Evolutionary conservation across 192 early-diverging fungal species (phyloP).

Genomic region (Coemansia sp.): DNA sequence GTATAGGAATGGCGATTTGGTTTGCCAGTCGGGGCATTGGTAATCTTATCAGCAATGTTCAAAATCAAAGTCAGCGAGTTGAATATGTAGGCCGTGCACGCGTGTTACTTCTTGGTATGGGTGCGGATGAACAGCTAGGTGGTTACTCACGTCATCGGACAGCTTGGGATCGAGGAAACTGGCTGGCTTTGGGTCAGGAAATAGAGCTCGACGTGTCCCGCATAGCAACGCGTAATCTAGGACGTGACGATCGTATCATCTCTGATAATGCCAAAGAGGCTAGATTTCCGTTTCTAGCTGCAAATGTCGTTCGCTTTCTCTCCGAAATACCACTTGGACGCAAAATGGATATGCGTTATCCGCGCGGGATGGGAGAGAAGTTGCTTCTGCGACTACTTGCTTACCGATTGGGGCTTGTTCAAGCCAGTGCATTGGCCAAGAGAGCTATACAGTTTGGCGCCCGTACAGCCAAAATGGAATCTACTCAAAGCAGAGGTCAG

Average conservation of each 20-base stretch:
- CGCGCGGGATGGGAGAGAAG: conserved; percentile 87
- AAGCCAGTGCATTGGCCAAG: conserved; percentile 67
- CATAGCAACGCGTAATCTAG: conserved; percentile 86
- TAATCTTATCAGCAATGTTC: conserved; percentile 8
- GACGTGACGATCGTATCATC: conserved; percentile 91
- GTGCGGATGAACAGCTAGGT: conserved; percentile 92
- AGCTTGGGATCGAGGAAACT: conserved; percentile 63
- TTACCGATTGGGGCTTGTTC: conserved; percentile 60
- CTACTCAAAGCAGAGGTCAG: conserved; percentile 33
- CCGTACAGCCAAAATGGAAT: conserved; percentile 88
- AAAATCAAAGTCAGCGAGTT: background rate
- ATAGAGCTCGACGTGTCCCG: conserved; percentile 81
- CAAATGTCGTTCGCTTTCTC: conserved; percentile 66
- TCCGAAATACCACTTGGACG: conserved; percentile 68
- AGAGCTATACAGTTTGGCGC: conserved; percentile 98
- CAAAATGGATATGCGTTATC: conserved; percentile 81
- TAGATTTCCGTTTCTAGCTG: conserved; percentile 82
- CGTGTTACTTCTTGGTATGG: conserved; percentile 84
- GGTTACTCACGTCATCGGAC: conserved; percentile 88
- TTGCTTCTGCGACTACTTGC: conserved; percentile 78
- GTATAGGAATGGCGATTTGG: conserved; percentile 96
- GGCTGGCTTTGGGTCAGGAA: conserved; percentile 68
- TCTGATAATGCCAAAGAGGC: conserved; percentile 83
- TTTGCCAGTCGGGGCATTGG: conserved; percentile 87
- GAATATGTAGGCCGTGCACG: conserved; percentile 65